Conservation (phyloP, 345 rosid genomes). For the Populus davidiana region DNA sequence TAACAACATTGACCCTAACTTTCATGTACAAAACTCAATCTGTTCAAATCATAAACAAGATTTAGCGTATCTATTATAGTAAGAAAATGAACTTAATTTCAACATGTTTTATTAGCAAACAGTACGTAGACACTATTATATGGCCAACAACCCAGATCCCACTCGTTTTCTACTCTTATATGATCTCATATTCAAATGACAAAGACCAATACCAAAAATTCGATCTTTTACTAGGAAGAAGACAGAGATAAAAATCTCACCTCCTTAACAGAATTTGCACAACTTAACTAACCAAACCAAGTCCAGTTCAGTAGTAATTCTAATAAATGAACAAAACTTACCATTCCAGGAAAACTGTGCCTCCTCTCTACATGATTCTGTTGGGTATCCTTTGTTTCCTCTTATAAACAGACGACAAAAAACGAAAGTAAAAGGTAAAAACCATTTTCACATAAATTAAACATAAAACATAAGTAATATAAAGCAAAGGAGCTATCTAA, state of each 20-base stretch:
- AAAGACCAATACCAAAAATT: neutral
- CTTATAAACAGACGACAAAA: slow-evolving; percentile 29
- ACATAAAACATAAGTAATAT: neutral
- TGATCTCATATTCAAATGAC: neutral
- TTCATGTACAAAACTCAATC: too few species aligned
- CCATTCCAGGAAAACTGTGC: slow-evolving; percentile 85
- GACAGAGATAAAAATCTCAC: neutral
- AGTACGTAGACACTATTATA: neutral
- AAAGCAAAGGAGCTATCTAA: neutral
- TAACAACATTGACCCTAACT: too few species aligned
- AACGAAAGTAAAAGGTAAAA: too few species aligned
- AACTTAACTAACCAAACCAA: neutral
- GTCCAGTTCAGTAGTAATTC: neutral
- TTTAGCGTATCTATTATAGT: too few species aligned
- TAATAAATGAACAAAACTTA: slow-evolving; percentile 10
- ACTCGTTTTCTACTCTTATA: neutral
- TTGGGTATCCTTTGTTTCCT: slow-evolving; percentile 38
- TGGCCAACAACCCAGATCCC: too few species aligned
- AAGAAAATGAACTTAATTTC: too few species aligned
- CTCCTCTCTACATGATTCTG: slow-evolving; percentile 73
- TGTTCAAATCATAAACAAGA: too few species aligned
- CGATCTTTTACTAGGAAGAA: neutral
- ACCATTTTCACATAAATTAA: neutral
- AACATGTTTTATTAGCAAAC: neutral
- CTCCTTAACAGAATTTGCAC: neutral